These are phyloP conservation scores for Ustilago nuda DNA, from an alignment of 1,284 basidiomycete species.

Conservation along the genomic window DNA sequence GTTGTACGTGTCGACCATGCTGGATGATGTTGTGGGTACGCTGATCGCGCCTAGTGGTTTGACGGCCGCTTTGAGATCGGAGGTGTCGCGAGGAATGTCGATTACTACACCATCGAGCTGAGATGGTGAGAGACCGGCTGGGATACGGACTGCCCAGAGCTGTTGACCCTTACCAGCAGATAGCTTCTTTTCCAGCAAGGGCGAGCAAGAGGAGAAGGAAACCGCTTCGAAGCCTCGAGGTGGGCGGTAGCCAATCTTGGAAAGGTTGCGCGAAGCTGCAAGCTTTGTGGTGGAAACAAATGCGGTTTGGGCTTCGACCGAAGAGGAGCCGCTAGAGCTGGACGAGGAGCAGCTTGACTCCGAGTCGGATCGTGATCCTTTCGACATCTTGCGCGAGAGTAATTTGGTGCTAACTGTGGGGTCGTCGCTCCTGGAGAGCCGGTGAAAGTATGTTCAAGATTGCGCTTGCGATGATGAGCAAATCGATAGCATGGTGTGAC, in stretches of 20 bases:
- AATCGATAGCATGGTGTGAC: not conserved
- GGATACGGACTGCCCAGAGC: conserved; percentile 50
- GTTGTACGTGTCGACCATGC: conserved; percentile 40
- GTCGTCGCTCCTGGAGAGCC: not conserved
- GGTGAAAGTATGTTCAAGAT: no score
- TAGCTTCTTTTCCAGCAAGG: conserved; percentile 34
- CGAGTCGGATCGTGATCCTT: conserved; percentile 38
- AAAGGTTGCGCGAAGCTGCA: conserved; percentile 29
- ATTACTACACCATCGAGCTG: conserved; percentile 50
- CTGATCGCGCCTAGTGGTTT: conserved; percentile 32
- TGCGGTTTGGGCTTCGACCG: conserved; percentile 30
- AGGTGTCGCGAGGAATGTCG: conserved; percentile 26
- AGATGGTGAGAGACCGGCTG: conserved; percentile 30
- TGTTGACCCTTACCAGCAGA: conserved; percentile 22
- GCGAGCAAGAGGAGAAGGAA: conserved; percentile 18
- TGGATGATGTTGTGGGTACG: conserved; percentile 12
- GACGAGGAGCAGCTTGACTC: conserved; percentile 42
- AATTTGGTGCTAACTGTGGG: not conserved
- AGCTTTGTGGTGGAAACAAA: conserved; percentile 35
- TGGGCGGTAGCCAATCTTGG: conserved; percentile 44
- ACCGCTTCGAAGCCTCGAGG: conserved; percentile 46
- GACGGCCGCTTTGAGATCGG: conserved; percentile 14
- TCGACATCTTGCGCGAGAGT: conserved; percentile 19
- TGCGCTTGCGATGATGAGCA: no score
- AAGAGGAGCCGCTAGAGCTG: conserved; percentile 38